Evolutionary conservation across 1,284 basidiomycete species (phyloP), one percentile per base, ranked within the genome.

Genomic region (Ceratobasidium sp.): DNA sequence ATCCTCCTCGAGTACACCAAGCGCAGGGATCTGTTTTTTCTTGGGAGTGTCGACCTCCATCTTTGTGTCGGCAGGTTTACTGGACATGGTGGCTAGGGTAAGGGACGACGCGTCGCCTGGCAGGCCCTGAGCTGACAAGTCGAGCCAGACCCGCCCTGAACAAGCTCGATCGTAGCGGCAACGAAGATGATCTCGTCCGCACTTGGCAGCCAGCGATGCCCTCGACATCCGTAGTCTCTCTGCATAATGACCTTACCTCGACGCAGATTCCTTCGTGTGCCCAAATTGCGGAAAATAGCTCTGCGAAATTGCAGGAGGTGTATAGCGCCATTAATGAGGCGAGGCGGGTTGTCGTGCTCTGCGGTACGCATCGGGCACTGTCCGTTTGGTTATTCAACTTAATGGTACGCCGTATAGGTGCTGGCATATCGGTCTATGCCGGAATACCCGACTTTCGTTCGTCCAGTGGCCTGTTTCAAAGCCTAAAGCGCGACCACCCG

Each of bases 391-490:
- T 46, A 20, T 27, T 20, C 35, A 62, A 14, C n/a, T 65, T 73
- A 78, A 35, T 20, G n/a, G 4, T 41, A 68, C 59, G 60, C 70
- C 80, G 41, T 65, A 54, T 79, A 95, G 96, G 96, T 79, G 96
- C 96, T 70, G 96, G 96, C 44, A 95, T 98, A 79, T 96, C 95
- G 68, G 96, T 96, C 1, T 90, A 92, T 54, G 94, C 95, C 73
- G 93, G 94, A 64, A 98, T 98, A 64, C 96, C 96, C 44, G 96
- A 98, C 86, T 98, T 98, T 84, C 88, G 96, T 80, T 96, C 94
- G 1, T 85, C 93, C 4, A 90, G 91, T 59, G 96, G 96, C 27
- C 86, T 98, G 35, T 97, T 97, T 84, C 90, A 92, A 81, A 89
- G 89, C 64, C 85, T 88, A 74, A 96, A 94, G 84, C 89, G 91